phyloP scores from a whole-genome alignment of 1,284 basidiomycete species.

The Microbotryum silenes-acaulis region DNA sequence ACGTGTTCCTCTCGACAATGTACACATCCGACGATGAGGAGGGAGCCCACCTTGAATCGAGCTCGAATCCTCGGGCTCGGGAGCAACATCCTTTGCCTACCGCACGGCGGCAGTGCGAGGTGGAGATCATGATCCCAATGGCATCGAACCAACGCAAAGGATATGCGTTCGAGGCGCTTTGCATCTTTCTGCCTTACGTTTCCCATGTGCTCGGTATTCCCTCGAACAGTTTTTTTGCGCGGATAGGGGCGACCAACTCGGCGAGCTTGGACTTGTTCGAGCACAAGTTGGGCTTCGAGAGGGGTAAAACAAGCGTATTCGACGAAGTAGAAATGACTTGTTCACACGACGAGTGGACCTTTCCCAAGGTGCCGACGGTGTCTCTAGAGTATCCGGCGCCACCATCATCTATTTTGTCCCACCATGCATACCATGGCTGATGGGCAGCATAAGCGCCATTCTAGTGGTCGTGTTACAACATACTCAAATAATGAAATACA shows the following conservation, averaged over 20 bases:
- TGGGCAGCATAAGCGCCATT: too few relatives aligned
- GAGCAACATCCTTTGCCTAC: constrained; percentile 27
- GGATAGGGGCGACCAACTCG: constrained; percentile 51
- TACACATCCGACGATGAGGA: constrained; percentile 41
- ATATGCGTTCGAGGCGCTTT: constrained; percentile 42
- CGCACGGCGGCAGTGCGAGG: constrained; percentile 53
- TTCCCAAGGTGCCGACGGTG: too few relatives aligned
- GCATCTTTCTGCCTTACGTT: constrained; percentile 38
- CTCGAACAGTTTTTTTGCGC: constrained; percentile 47
- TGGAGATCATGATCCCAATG: constrained; percentile 78
- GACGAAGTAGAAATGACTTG: constrained; percentile 59
- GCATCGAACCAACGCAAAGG: constrained; percentile 50
- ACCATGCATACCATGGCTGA: too few relatives aligned
- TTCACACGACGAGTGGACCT: too few relatives aligned
- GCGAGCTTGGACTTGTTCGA: constrained; percentile 57
- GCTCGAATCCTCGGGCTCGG: not conserved
- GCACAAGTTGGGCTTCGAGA: constrained; percentile 55
- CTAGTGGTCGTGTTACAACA: too few relatives aligned
- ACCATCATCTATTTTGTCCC: too few relatives aligned
- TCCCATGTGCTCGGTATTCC: constrained; percentile 18
- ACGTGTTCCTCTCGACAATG: constrained; percentile 65
- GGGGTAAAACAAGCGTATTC: constrained; percentile 62
- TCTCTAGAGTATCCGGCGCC: too few relatives aligned
- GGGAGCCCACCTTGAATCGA: constrained; percentile 44
- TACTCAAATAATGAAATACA: too few relatives aligned